Evolutionary conservation across 129 eudicot species (phyloP).

Genomic region (Dittrichia graveolens): DNA sequence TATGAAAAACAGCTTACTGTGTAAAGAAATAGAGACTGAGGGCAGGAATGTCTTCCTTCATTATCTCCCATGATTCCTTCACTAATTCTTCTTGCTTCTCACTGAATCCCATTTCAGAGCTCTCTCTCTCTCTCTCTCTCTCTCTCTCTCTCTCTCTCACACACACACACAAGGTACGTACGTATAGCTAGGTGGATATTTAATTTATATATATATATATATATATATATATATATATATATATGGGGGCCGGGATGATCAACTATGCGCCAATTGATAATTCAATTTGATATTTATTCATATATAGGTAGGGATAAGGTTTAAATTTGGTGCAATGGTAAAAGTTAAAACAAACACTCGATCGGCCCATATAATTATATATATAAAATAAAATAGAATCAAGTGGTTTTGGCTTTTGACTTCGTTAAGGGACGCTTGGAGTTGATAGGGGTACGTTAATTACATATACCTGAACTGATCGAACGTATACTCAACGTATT

Average conservation of each 20-base stretch:
- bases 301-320: not conserved
- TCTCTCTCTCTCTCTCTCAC: conserved; percentile 7
- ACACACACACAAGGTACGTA: too few species aligned
- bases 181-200: too few species aligned
- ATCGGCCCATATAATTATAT: conserved; percentile 7
- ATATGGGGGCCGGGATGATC: not conserved
- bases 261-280: too few species aligned
- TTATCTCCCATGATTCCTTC: conserved; percentile 73
- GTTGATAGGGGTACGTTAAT: not conserved
- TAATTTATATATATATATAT: not conserved
- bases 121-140: conserved; percentile 20
- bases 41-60: conserved; percentile 55
- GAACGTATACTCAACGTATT: too few species aligned
- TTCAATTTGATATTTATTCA: not conserved
- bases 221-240: not conserved
- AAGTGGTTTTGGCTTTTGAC: too few species aligned
- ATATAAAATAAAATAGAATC: too few species aligned
- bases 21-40: conserved; percentile 58
- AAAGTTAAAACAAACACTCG: not conserved
- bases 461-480: too few species aligned
- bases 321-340: not conserved
- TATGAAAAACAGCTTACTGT: conserved; percentile 42
- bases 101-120: conserved; percentile 42
- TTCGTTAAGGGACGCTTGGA: conserved; percentile 14
- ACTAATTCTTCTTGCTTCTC: conserved; percentile 71